Base-by-base conservation (phyloP, 768 basidiomycete genomes). In the Leccinum subgranulosum region DNA sequence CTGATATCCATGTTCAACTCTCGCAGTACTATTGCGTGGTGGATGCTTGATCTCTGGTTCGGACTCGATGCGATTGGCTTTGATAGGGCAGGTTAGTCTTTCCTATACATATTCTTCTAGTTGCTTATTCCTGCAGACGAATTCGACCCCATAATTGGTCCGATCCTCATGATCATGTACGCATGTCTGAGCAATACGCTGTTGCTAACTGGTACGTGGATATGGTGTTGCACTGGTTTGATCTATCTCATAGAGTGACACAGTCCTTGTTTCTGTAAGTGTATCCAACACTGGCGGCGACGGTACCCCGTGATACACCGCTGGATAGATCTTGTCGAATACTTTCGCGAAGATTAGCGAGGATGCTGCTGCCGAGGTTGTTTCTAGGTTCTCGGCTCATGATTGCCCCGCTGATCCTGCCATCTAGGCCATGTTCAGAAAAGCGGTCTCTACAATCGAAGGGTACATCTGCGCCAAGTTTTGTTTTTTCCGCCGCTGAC, bases 51-150 rank as follows among this genome's bases (percentile, higher is more conserved):
- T 67, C 72, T 94, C 10, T 92, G 84, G 83, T 98, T 98, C 66
- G 96, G 96, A n/a, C 80, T 98, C 6, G 96, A 98, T 72, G 92
- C 94, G 0, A 84, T 79, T 49, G 95, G 95, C 4, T 97, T 98
- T 65, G 84, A 91, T 61, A 79, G 78, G 66, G 84, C 94, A 23
- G 81, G 93, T 92, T 57, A 66, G 89, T 81, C 45, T 34, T 58
- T 52, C 25, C 5, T 23, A 21, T 14, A 9, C 53, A 19, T 31
- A 28, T 46, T 31, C 21, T 31, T 55, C 51, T 53, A 27, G 23
- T 21, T 23, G 6, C 19, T 66, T 52, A 62, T 49, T 51, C 21
- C 55, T 10, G n/a, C 64, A 86, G 87, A 79, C 41, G 75, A 83
- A 46, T 96, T 97, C 64, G 92, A 96, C 69, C 86, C 85, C 0